Base-by-base conservation (phyloP, 2,329 filamentous ascomycete species). In the Diaporthe australafricana region DNA sequence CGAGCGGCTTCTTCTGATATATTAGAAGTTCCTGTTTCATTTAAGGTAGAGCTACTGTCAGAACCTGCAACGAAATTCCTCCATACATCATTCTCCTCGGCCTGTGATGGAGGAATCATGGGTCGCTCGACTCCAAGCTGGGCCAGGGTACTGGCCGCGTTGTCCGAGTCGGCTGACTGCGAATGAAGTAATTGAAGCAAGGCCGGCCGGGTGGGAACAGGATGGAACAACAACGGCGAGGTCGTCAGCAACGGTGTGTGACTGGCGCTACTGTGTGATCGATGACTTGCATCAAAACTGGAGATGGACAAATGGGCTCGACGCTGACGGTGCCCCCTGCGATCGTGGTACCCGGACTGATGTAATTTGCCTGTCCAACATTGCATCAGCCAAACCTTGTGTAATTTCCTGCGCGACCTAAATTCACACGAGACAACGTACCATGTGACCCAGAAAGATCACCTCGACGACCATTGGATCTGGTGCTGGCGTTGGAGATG, bases 41-140 rank as follows among this genome's bases (percentile, higher is more conserved):
- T 63, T 8, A 32, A 47, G 35, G 42, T 53, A 74, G 60, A 70
- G 71, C 22, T 71, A 52, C 35, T 74, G 50, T 17, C 72, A 62
- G 42, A 52, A 48, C 30, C 55, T n/a, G 60, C 66, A n/a, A 78
- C 71, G 62, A 76, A 79, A 0, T 27, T 67, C 35, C 71, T 76
- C 77, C 78, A 80, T 9, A n/a, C 68, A n/a, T 67, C 55, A 32
- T 80, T 80, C 32, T 77, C 73, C n/a, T 68, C 67, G 42, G 72
- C 72, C 47, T 77, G 73, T 11, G 77, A 77, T 5, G 70, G n/a
- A 8, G 76, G 70, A 2, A 78, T 60, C 0, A 72, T 63, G 0
- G 75, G 73, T 3, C 45, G 45, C 7, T 40, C 63, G 16, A 55
- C 57, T 22, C 78, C 78, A 66, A 78, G 70, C 45, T 75, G 77